These are phyloP conservation scores for Populus deltoides DNA, from an alignment of 345 rosid species.

Conservation along the genomic window DNA sequence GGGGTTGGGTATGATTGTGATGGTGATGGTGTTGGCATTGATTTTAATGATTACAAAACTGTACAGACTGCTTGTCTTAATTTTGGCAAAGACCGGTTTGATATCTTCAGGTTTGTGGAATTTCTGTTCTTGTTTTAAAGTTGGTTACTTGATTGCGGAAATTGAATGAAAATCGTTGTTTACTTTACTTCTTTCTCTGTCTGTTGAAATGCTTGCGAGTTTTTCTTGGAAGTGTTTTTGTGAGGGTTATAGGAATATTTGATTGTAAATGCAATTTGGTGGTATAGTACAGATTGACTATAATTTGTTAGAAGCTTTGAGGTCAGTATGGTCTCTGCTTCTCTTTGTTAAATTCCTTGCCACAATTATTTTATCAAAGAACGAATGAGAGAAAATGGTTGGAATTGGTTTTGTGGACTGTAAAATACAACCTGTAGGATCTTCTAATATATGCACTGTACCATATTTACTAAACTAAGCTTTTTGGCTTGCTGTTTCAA, in stretches of 20 bases:
- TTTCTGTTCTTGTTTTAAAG: constrained; percentile 8
- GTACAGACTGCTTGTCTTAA: constrained; percentile 81
- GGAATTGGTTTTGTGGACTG: not conserved
- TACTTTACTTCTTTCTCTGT: not conserved
- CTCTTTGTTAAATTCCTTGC: not conserved
- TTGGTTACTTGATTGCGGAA: not conserved
- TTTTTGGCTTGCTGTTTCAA: not conserved
- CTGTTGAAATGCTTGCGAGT: not conserved
- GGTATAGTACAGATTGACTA: not conserved
- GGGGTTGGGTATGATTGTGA: constrained; percentile 15
- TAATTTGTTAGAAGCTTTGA: not conserved
- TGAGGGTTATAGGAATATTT: not conserved
- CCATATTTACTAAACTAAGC: not conserved
- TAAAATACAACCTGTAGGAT: not conserved
- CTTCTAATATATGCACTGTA: not conserved
- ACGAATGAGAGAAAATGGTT: not conserved
- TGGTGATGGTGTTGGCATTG: constrained; percentile 40
- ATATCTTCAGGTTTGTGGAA: constrained; percentile 72
- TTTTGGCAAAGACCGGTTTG: constrained; percentile 96
- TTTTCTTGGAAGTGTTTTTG: not conserved
- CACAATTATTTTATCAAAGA: not conserved
- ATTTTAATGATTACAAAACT: constrained; percentile 65
- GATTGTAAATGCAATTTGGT: not conserved
- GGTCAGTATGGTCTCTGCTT: not conserved
- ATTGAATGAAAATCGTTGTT: not conserved